Evolutionary conservation across 2,329 filamentous ascomycete species (phyloP), one percentile per base, ranked within the genome.

Genomic region (Mycosphaerelloides madeirae): DNA sequence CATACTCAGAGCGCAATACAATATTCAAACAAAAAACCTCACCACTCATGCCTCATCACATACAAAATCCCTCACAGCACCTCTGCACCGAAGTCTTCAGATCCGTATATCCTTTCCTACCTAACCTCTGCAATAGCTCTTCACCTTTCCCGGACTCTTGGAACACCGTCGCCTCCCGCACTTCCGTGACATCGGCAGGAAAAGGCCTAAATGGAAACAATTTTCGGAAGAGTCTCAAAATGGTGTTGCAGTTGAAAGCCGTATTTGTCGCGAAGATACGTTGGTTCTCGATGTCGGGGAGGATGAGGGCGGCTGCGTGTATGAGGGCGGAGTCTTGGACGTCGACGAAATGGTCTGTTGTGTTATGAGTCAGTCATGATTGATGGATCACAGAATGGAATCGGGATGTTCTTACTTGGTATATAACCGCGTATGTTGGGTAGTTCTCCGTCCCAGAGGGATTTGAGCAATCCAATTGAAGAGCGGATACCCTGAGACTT

Each of bases 251-350:
- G 34, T 65, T 73, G 35, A 65, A 72, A 0, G 65, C 67, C 1
- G 65, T 57, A 0, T 70, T 72, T 31, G 72, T 75, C 1, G 64
- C 76, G 52, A 79, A 76, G 4, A 81, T 55, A 1, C 78, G 70
- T 50, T 79, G 71, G 0, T 65, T 64, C 1, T 57, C 44, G 0
- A 80, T 68, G 1, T 68, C 63, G 0, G 65, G 61, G 14, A 74
- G 58, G 0, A 77, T 62, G 2, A 74, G 60, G 0, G 71, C 76
- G 2, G 72, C 69, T 1, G 78, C 64, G 31, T 79, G 76, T 0
- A 81, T 58, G 1, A 71, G 60, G 0, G 74, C 77, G 1, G 55
- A 54, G 36, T 80, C 76, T 9, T 70, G 63, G 0, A 73, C 67
- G 50, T 75, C 63, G 12, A 74, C 58, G 51, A 56, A 68, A 59